Percentiles rank a stretch among this genome's conserved stretches.
Evolutionary conservation across 768 basidiomycete species (phyloP).

Genomic region (Rhizopogon sp.): DNA sequence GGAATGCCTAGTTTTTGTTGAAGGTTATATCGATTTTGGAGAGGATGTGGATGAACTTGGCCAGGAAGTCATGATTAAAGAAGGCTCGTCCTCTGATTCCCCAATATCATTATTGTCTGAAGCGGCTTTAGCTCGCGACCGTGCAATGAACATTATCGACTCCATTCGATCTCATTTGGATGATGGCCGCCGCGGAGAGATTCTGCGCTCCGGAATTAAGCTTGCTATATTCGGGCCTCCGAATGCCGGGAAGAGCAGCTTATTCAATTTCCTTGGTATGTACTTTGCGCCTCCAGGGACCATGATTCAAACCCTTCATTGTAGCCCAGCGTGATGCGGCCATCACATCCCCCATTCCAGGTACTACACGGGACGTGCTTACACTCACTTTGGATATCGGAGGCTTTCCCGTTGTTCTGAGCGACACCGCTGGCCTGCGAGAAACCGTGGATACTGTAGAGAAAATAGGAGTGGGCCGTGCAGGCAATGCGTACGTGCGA

Average conservation of each 20-base stretch:
- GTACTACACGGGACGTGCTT: conserved; percentile 86
- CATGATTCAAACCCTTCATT: not conserved
- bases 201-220: conserved; percentile 75
- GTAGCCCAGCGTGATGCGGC: conserved; percentile 83
- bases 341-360: conserved; percentile 83
- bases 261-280: conserved; percentile 79
- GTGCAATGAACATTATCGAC: conserved; percentile 43
- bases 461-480: conserved; percentile 75
- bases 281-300: not conserved
- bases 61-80: conserved; percentile 68
- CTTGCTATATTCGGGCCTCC: conserved; percentile 90
- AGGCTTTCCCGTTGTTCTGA: conserved; percentile 73
- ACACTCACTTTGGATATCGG: conserved; percentile 86
- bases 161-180: conserved; percentile 53
- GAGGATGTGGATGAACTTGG: conserved; percentile 80
- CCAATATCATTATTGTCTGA: not conserved
- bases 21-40: conserved; percentile 91
- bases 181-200: conserved; percentile 77
- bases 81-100: conserved; percentile 39
- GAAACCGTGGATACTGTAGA: conserved; percentile 61
- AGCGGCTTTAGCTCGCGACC: conserved; percentile 41
- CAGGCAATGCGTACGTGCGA: conserved; percentile 54
- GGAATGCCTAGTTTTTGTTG: conserved; percentile 69
- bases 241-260: conserved; percentile 90
- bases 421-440: conserved; percentile 85